Conservation (phyloP, 768 basidiomycete genomes). For the Termitomyces eurrhizus region DNA sequence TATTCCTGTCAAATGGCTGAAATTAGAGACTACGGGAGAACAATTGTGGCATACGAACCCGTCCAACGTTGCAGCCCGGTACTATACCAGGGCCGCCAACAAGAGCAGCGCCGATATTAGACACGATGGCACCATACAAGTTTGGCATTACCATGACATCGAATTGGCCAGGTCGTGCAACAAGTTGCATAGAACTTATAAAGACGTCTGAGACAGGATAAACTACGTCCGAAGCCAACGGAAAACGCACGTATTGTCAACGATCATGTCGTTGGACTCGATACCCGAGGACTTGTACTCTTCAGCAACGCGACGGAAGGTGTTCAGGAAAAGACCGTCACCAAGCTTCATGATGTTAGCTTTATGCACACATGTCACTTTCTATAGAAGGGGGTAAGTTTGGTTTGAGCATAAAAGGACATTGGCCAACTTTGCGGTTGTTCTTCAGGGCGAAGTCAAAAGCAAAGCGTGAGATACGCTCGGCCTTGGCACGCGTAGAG, state of each 20-base stretch:
- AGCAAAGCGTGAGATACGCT: conserved; percentile 94
- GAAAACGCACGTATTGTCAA: conserved; percentile 85
- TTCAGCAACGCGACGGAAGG: conserved; percentile 93
- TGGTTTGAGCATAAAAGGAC: background rate
- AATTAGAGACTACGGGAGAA: background rate
- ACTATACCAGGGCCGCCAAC: conserved; percentile 98
- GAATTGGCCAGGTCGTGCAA: conserved; percentile 92
- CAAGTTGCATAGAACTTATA: conserved; percentile 95
- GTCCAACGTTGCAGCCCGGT: conserved; percentile 96
- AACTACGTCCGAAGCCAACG: background rate
- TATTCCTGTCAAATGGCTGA: conserved; percentile 60
- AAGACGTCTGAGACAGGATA: conserved; percentile 4
- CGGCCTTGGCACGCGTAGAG: conserved; percentile 91
- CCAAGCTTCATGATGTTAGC: conserved; percentile 99
- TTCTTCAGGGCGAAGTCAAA: conserved; percentile 99
- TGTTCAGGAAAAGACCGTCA: conserved; percentile 98
- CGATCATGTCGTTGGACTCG: conserved; percentile 96
- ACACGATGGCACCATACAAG: conserved; percentile 94
- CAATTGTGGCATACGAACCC: conserved; percentile 41
- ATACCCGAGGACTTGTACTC: conserved; percentile 95
- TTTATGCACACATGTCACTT: conserved; percentile 99
- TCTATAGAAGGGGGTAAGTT: conserved; percentile 42
- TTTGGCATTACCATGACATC: conserved; percentile 99
- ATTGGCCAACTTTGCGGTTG: conserved; percentile 75
- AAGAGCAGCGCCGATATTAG: conserved; percentile 97